Base-by-base conservation (phyloP, 768 basidiomycete species). In the Agaricus subrufescens region DNA sequence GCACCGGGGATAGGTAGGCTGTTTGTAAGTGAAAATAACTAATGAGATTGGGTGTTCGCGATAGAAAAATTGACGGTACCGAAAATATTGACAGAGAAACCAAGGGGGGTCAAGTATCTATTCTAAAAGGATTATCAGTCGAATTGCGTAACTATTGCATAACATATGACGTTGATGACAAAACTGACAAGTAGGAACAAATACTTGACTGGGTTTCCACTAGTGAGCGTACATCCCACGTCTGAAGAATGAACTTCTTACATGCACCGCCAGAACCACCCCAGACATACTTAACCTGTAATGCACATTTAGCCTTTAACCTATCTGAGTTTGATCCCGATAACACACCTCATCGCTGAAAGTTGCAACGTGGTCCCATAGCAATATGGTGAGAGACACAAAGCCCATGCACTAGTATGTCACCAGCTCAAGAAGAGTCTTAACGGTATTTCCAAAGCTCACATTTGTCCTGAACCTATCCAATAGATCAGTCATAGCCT, bases 41-140 rank as follows among this genome's bases (percentile, higher is more conserved):
- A 43, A 10, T 4, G 43, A 19, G 6, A 4, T 12, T 23, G 19
- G 7, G 12, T 26, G 11, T 14, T 9, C 37, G 42, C 38, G 10
- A 7, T 15, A 3, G 27, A 27, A 14, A 34, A 15, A 25, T 6
- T 19, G 7, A 25, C 25, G n/a, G 50, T 62, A 74, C 76, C 81
- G 54, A 69, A 76, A 12, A 84, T 62, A 56, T 85, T 84, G 42
- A 85, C 65, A 11, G 84, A 75, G 62, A 86, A 86, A 2, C 81
- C 83, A 3, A 86, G 68, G 0, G 84, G 84, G 0, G 80, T 84
- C 23, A 86, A 66, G 61, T 86, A 86, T 19, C 85, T 79, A 62
- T 86, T 86, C 84, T 86, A 25, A 34, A 11, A 26, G 27, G 48
- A 19, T 23, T 15, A 15, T 29, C 25, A 40, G 14, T 19, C 37